Evolutionary conservation across 1,284 basidiomycete species (phyloP).

Genomic region (Moniliophthora roreri): DNA sequence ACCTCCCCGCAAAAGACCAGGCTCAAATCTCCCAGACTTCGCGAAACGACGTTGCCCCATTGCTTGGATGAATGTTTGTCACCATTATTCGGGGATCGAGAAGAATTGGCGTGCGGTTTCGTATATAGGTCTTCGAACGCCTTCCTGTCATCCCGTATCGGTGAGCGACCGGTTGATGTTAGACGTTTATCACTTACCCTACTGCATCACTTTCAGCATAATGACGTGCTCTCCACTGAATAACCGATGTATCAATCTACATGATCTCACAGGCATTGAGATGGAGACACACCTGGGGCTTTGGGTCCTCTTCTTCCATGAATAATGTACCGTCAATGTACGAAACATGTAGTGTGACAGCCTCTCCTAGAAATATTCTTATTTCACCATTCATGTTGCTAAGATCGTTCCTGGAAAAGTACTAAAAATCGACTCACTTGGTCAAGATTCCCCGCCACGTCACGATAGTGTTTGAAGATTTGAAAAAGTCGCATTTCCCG

Average conservation of each 20-base stretch:
- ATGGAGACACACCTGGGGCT: constrained; percentile 3
- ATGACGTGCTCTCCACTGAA: neutral
- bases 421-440: too few relatives aligned
- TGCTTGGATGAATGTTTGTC: neutral
- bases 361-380: constrained; percentile 5
- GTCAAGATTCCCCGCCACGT: constrained; percentile 6
- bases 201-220: constrained; percentile 1
- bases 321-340: constrained; percentile 2
- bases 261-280: too few relatives aligned
- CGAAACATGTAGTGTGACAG: constrained; percentile 4
- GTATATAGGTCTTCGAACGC: constrained; percentile 9
- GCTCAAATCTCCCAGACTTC: constrained; percentile 3
- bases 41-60: constrained; percentile 5
- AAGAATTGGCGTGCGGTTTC: neutral
- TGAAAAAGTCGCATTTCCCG: neutral
- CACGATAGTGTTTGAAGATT: neutral
- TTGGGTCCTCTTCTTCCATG: constrained; percentile 10
- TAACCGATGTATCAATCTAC: too few relatives aligned
- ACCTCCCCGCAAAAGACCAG: constrained; percentile 10
- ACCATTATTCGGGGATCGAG: neutral
- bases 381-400: too few relatives aligned
- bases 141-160: neutral
- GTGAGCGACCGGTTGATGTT: neutral
- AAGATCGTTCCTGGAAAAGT: too few relatives aligned
- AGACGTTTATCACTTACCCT: neutral